Evolutionary conservation across 345 rosid genomes (phyloP), one percentile per base, ranked within the genome.

Genomic region (Bruguiera gymnorhiza): DNA sequence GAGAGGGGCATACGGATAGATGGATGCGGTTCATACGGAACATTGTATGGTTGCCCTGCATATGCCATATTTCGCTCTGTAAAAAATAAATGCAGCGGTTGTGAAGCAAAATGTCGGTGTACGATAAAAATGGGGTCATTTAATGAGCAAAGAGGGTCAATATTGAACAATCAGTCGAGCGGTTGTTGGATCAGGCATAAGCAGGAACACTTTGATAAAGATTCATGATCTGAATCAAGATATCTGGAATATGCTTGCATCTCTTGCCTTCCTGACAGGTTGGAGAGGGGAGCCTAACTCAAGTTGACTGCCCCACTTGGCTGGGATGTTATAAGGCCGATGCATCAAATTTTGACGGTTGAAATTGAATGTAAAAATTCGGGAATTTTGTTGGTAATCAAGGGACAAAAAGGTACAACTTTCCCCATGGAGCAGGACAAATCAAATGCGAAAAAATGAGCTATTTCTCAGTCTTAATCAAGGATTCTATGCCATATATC

Each of bases 1-100:
- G 75, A 60, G 29, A 66, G 67, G 27, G 63, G 58, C 7, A 52
- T 67, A 27, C 59, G 54, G 67, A 24, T 55, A 30, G 69, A 73
- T 65, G 72, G 26, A 80, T 75, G 78, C 72, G 51, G 67, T 73
- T 62, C 71, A 65, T 78, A 78, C 84, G 79, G 79, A 78, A 75
- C 65, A 0, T 50, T n/a, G 58, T 2, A 0, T 60, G 34, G 56
- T 34, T 24, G 58, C 34, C 26, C 32, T 27, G 11, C 64, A 58
- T 46, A 71, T 66, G 60, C 54, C 60, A 58, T 34, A 71, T 39
- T 71, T 20, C 19, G 16, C 55, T 52, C 43, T 62, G 27, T 18
- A 5, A 67, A 70, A 60, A 72, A 54, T 80, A 63, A 77, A 76
- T 69, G 78, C 72, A 24, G 26, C 24, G 65, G 26, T 10, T 65